phyloP scores from a whole-genome alignment of 129 eudicot genomes.

The Heracleum sosnowskyi region DNA sequence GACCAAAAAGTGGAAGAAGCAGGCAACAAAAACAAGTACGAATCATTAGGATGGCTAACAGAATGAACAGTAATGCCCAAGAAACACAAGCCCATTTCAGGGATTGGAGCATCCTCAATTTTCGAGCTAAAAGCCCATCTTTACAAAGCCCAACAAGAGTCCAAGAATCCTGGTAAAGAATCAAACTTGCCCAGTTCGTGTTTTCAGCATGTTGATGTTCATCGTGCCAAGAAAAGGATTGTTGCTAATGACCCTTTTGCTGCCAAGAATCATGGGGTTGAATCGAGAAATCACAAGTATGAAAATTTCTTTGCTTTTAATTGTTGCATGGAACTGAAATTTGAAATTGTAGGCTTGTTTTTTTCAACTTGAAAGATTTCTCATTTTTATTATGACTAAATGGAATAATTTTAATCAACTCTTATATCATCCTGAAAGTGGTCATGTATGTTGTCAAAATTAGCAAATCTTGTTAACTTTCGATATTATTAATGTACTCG shows the following conservation, averaged over 20 bases:
- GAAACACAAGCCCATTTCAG: conserved; percentile 77
- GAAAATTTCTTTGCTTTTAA: no score
- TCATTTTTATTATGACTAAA: no score
- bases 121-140: conserved; percentile 87
- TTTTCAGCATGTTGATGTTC: conserved; percentile 48
- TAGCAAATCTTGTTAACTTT: no score
- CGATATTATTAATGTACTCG: no score
- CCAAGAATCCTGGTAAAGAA: conserved; percentile 37
- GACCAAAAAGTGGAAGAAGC: conserved; percentile 14
- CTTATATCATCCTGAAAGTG: no score
- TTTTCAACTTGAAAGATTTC: no score
- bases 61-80: conserved; percentile 95
- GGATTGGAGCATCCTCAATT: conserved; percentile 86
- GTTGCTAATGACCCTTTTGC: conserved; percentile 43
- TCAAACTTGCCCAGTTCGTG: conserved; percentile 2
- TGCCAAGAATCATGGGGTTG: conserved; percentile 70
- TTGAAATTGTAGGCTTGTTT: no score
- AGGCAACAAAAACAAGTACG: conserved; percentile 40
- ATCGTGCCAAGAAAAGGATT: conserved; percentile 70
- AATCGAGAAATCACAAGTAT: conserved; percentile 60
- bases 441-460: no score
- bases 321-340: no score
- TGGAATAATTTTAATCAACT: no score
- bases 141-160: conserved; percentile 82
- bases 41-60: conserved; percentile 95